Base-by-base conservation (phyloP, 2,329 filamentous ascomycete species). In the Cladosporium sp. region DNA sequence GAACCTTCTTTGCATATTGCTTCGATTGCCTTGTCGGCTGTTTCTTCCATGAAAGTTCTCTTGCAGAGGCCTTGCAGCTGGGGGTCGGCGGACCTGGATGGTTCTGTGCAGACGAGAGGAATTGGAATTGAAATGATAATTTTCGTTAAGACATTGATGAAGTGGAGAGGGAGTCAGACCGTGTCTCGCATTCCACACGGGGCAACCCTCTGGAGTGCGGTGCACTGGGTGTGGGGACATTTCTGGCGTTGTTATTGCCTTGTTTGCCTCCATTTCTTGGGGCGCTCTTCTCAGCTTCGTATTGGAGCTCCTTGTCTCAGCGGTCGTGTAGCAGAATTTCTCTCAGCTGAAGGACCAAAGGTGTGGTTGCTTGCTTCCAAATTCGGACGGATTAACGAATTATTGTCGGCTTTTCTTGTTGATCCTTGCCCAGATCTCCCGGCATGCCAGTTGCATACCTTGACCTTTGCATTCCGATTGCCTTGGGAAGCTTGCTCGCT, bases 291-390 rank as follows among this genome's bases (percentile, higher is more conserved):
- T 6, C 43, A 38, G 22, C 15, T n/a, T 39, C 43, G 35, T 30
- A 38, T 32, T 15, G 18, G 12, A 48, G 45, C 45, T 33, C 32
- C 27, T 12, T 48, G 45, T 48, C 36, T 48, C 45, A 48, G 45
- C 36, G 6, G 25, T 47, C 35, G 43, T 47, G 35, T 33, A 48
- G 33, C 32, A 40, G 19, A 4, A 27, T 20, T 15, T 11, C 12
- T 15, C 7, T 6, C 6, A 7, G 15, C 11, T 6, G 4, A 11
- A 38, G 22, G 16, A 38, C 12, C 4, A 33, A 15, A 15, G 32
- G 13, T 35, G 30, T 45, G 22, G 25, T 38, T 16, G 35, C 32
- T 12, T 35, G 36, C 35, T 27, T 22, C 35, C 22, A n/a, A 22
- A 47, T 47, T 32, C 12, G 45, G 32, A 7, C 4, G 4, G 12